These are phyloP conservation scores for Fraxinus cuspidata DNA, from an alignment of 257 asterid species.

Conservation along the genomic window DNA sequence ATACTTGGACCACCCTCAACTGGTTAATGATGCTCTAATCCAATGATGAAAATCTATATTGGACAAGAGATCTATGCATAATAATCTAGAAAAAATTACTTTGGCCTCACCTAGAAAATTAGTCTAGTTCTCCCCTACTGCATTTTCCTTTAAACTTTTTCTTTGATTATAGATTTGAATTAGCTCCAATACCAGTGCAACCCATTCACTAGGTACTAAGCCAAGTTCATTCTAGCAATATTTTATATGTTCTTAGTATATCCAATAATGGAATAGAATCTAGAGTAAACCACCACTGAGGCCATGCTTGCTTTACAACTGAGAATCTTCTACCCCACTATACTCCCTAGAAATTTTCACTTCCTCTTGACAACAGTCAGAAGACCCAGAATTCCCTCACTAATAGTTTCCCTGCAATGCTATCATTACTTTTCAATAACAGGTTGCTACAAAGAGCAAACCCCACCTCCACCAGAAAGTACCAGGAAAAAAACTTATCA, in stretches of 20 bases:
- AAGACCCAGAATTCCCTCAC: not conserved
- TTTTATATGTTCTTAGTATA: not conserved
- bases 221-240: not conserved
- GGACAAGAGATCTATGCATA: not conserved
- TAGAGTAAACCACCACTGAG: not conserved
- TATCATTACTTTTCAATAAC: not conserved
- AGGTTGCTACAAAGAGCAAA: not conserved
- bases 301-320: not conserved
- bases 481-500: not conserved
- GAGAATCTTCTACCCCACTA: not conserved
- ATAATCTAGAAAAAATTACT: not conserved
- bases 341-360: not conserved
- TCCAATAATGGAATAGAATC: not conserved
- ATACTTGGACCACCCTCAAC: not conserved
- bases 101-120: slow-evolving; percentile 14
- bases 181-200: not conserved
- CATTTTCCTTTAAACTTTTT: not conserved
- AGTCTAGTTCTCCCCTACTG: not conserved
- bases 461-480: not conserved
- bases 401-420: not conserved
- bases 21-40: not conserved
- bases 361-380: not conserved
- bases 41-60: not conserved
- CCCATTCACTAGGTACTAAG: not conserved
- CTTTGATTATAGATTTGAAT: not conserved